phyloP scores from a whole-genome alignment of 495 filamentous ascomycete species.

The Neurospora sublineolata region DNA sequence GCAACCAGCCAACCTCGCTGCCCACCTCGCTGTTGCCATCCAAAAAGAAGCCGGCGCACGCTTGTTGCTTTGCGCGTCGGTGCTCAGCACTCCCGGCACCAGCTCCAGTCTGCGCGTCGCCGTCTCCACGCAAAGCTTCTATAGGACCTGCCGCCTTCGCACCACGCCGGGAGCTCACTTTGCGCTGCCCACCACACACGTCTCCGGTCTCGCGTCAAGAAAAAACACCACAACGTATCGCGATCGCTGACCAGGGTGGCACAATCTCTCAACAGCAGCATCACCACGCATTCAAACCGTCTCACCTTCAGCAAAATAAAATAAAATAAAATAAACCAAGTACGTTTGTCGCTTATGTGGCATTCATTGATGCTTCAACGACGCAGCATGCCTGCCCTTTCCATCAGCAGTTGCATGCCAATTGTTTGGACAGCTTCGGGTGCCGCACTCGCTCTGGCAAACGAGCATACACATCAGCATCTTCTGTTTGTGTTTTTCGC shows the following conservation, averaged over 20 bases:
- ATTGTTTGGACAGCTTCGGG: background rate
- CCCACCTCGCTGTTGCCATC: background rate
- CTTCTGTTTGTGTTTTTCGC: background rate
- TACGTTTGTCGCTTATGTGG: background rate
- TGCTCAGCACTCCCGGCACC: background rate
- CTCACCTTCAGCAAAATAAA: background rate
- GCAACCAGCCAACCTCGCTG: background rate
- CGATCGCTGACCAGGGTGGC: slow-evolving; percentile 9
- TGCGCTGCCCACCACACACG: slow-evolving; percentile 7
- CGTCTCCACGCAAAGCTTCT: slow-evolving; percentile 6
- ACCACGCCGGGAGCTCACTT: slow-evolving; percentile 1
- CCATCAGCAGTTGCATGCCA: background rate
- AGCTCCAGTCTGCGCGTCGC: background rate
- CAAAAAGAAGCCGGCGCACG: background rate
- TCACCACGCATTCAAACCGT: background rate
- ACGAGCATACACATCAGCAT: background rate
- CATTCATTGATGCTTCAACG: background rate
- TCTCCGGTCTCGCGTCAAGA: slow-evolving; percentile 4
- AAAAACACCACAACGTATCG: background rate
- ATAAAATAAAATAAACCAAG: background rate
- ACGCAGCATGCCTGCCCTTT: background rate
- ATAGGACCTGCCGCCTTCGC: background rate
- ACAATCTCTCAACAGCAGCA: slow-evolving; percentile 1
- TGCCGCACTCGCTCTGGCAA: background rate
- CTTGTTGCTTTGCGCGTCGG: background rate